Conservation (phyloP, 2,329 filamentous ascomycete species). For the Microsporum canis region DNA sequence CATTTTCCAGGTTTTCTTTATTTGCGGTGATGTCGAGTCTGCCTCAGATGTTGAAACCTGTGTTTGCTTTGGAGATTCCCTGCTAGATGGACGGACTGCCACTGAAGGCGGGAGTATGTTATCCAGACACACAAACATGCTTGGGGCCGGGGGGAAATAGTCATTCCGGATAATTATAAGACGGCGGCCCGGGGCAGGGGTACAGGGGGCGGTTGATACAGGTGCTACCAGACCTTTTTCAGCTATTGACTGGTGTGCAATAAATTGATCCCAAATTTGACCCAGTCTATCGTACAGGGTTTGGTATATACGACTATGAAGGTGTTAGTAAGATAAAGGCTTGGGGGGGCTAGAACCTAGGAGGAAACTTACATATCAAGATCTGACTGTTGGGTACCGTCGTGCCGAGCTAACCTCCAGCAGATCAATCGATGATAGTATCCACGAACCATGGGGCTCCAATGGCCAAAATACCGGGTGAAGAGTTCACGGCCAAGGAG, state of each 20-base stretch:
- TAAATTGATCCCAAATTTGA: slow-evolving; percentile 66
- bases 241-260: slow-evolving; percentile 59
- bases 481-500: slow-evolving; percentile 65
- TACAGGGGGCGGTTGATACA: slow-evolving; percentile 69
- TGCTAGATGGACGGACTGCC: slow-evolving; percentile 18
- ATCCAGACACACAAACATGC: slow-evolving; percentile 37
- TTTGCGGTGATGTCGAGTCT: slow-evolving; percentile 16
- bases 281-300: slow-evolving; percentile 57
- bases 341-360: not conserved
- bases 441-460: slow-evolving; percentile 89
- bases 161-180: slow-evolving; percentile 86
- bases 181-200: slow-evolving; percentile 70
- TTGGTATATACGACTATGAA: slow-evolving; percentile 55
- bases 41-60: slow-evolving; percentile 11
- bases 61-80: slow-evolving; percentile 21
- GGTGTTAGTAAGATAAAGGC: slow-evolving; percentile 15
- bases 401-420: slow-evolving; percentile 74
- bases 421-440: slow-evolving; percentile 87
- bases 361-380: slow-evolving; percentile 52
- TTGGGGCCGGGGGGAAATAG: slow-evolving; percentile 42
- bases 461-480: slow-evolving; percentile 76
- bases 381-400: slow-evolving; percentile 50
- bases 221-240: slow-evolving; percentile 45
- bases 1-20: slow-evolving; percentile 41
- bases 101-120: slow-evolving; percentile 28